A percentile compares a stretch with the other conserved stretches of the same genome.
phyloP scores from a whole-genome alignment of 2,329 filamentous ascomycete species.

The Aureobasidium pullulans region DNA sequence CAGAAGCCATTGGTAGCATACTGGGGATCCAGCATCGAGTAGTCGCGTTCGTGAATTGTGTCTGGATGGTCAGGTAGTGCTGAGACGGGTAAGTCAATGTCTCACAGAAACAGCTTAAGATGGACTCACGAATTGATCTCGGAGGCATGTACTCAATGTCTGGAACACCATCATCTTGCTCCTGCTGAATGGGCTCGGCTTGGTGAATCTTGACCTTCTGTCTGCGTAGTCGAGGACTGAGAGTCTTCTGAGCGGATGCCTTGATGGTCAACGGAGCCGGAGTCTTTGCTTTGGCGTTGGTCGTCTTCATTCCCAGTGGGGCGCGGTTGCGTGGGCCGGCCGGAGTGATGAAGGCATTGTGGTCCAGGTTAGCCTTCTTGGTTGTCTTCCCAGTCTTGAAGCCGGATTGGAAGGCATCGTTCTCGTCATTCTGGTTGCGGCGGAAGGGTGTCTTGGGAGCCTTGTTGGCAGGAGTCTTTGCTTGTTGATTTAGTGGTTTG shows the following conservation, averaged over 20 bases:
- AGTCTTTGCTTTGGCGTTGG: slow-evolving; percentile 79
- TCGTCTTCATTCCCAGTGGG: slow-evolving; percentile 88
- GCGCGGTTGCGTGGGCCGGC: slow-evolving; percentile 68
- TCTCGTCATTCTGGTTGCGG: slow-evolving; percentile 75
- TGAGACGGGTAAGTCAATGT: not conserved
- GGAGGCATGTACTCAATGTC: slow-evolving; percentile 91
- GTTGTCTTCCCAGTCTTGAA: slow-evolving; percentile 52
- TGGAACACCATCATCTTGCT: slow-evolving; percentile 48
- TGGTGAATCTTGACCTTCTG: slow-evolving; percentile 57
- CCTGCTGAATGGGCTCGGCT: slow-evolving; percentile 34
- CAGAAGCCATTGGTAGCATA: slow-evolving; percentile 48
- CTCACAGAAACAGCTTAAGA: not conserved
- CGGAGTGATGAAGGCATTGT: slow-evolving; percentile 68
- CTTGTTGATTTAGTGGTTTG: slow-evolving; percentile 65
- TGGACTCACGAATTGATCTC: slow-evolving; percentile 45
- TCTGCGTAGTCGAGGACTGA: slow-evolving; percentile 49
- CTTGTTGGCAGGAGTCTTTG: slow-evolving; percentile 72
- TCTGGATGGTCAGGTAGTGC: slow-evolving; percentile 28
- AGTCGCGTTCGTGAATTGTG: slow-evolving; percentile 17
- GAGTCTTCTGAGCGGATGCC: slow-evolving; percentile 29
- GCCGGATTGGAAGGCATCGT: slow-evolving; percentile 57
- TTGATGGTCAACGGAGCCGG: slow-evolving; percentile 48
- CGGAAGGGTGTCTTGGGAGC: slow-evolving; percentile 78
- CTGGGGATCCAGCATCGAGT: slow-evolving; percentile 41
- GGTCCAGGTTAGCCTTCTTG: slow-evolving; percentile 48